Evolutionary conservation across 352 stramenopile genomes (phyloP).

Genomic region (Blastocystis sp.): DNA sequence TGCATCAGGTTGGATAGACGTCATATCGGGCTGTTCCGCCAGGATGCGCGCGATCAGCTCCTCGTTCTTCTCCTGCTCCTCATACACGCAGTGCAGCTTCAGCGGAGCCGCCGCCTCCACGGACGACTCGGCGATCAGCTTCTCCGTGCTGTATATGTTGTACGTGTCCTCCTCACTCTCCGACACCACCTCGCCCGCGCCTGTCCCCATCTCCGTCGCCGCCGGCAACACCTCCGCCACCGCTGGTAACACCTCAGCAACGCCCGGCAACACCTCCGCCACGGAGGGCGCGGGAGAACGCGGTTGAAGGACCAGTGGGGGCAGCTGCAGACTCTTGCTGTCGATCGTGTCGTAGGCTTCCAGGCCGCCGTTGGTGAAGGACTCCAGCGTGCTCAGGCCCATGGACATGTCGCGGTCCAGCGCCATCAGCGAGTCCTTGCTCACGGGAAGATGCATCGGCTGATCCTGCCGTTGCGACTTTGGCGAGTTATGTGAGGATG

Average conservation of each 20-base stretch:
- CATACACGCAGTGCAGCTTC: not conserved
- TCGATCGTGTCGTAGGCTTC: slow-evolving; percentile 52
- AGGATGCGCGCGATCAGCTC: not conserved
- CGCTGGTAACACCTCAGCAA: too few relatives aligned
- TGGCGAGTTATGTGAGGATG: not conserved
- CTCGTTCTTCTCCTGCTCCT: not conserved
- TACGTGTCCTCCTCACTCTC: not conserved
- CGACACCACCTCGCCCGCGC: not conserved
- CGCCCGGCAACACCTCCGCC: too few relatives aligned
- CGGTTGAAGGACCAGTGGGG: too few relatives aligned
- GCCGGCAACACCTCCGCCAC: not conserved
- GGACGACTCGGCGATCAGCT: not conserved
- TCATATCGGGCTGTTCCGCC: not conserved
- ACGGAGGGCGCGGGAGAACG: too few relatives aligned
- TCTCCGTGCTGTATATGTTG: not conserved
- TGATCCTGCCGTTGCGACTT: not conserved
- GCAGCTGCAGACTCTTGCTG: not conserved
- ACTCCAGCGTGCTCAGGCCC: slow-evolving; percentile 39
- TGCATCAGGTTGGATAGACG: too few relatives aligned
- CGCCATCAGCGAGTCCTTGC: not conserved
- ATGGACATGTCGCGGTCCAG: slow-evolving; percentile 43
- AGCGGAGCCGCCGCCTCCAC: not conserved
- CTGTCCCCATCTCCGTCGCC: too few relatives aligned
- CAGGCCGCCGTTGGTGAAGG: not conserved
- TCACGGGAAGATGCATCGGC: not conserved